Base-by-base conservation (phyloP, 352 stramenopile species). In the Pythium graminicola region DNA sequence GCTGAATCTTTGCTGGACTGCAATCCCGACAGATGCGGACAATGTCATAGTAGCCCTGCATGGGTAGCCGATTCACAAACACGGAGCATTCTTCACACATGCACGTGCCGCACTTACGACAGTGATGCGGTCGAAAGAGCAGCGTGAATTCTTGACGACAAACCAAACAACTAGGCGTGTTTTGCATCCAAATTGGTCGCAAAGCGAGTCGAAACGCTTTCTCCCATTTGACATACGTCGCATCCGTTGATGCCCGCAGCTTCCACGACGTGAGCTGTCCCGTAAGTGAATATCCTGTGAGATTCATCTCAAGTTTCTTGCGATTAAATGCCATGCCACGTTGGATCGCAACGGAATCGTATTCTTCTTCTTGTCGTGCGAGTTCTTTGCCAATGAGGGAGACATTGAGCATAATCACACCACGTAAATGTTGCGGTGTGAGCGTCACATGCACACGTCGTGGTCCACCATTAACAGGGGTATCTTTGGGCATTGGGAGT, bases 41-140 rank as follows among this genome's bases (percentile, higher is more conserved):
- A 47, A 77, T 73, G 19, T 87, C 73, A 54, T 88, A 90, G 57
- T 93, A 93, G 1, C 79, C 81, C 42, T 90, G 79, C 62, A 93
- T 88, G 3, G 81, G 79, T 29, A 93, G 45, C 5, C 80, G 70
- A 3, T 81, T 73, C 11, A 84, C 79, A 45, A 87, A 84, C 33
- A 88, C 73, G 0, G 79, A 89, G 60, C 81, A 93, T 31, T 89
- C 72, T n/a, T 88, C 76, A 38, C 81, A 93, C 71, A 93, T 88
- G 45, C 81, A 90, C 13, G 75, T 90, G 11, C 81, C 79, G 43
- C 81, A 93, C 50, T 93, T 90, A 28, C 78, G 75, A 36, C 81
- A 93, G 50, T 93, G 81, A 36, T 90, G 81, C n/a, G 79, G 72
- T 3, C 79, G 79, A 28, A 85, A 78, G 33, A 93, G 79, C 40